Conservation (phyloP, 2,329 filamentous ascomycete genomes). For the Trichoderma sp. region DNA sequence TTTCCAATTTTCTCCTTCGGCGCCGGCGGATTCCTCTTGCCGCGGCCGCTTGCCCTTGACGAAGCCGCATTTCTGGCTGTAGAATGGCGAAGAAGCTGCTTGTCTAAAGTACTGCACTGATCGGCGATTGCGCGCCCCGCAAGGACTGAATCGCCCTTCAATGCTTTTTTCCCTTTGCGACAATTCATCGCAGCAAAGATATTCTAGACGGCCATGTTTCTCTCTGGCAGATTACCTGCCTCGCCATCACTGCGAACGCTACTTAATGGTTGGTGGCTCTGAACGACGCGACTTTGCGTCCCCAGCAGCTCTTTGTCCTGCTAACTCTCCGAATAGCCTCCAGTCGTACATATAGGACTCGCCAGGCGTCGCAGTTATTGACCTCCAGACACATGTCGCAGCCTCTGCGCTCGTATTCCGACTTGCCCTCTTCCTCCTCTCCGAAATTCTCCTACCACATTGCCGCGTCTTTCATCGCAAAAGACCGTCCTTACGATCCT, state of each 20-base stretch:
- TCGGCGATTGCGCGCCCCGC: constrained; percentile 15
- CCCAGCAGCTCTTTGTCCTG: neutral
- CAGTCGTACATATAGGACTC: neutral
- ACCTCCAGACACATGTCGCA: neutral
- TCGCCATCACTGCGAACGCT: constrained; percentile 26
- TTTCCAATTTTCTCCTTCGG: neutral
- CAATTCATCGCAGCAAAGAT: neutral
- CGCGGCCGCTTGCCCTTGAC: neutral
- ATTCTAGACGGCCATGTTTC: constrained; percentile 25
- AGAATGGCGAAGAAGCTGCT: constrained; percentile 7
- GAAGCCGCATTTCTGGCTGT: neutral
- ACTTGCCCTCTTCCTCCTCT: constrained; percentile 29
- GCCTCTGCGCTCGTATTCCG: constrained; percentile 24
- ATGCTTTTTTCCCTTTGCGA: constrained; percentile 10
- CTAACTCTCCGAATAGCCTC: constrained; percentile 6
- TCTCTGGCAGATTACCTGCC: constrained; percentile 26
- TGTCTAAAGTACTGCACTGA: constrained; percentile 5
- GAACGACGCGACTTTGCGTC: neutral
- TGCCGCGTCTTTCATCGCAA: constrained; percentile 74
- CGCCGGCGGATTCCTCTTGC: neutral
- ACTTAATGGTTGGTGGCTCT: constrained; percentile 8
- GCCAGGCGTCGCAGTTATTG: constrained; percentile 21
- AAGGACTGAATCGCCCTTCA: constrained; percentile 8
- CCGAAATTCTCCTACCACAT: constrained; percentile 65
- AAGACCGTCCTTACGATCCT: constrained; percentile 68